phyloP scores from a whole-genome alignment of 768 basidiomycete species.

The Trametes gibbosa region DNA sequence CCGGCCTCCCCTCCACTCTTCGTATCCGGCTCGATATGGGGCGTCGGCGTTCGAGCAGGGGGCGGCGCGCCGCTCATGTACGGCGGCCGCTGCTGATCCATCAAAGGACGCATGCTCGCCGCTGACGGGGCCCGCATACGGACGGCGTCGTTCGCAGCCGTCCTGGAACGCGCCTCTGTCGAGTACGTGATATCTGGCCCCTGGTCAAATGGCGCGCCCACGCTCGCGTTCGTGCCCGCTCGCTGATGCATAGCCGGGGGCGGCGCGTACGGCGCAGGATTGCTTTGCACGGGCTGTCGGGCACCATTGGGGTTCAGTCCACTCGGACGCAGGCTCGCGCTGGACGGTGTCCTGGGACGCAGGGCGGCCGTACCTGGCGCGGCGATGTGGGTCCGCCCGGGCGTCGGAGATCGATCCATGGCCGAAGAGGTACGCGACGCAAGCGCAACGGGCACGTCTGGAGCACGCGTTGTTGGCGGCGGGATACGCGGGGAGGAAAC shows the following conservation, averaged over 20 bases:
- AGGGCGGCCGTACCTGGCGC: slow-evolving; percentile 2
- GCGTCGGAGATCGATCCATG: slow-evolving; percentile 16
- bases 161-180: slow-evolving; percentile 10
- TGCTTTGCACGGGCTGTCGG: slow-evolving; percentile 17
- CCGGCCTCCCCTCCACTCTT: slow-evolving; percentile 73
- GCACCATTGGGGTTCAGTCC: not conserved
- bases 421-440: slow-evolving; percentile 18
- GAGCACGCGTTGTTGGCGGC: too few species aligned
- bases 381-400: slow-evolving; percentile 10
- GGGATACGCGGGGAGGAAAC: slow-evolving; percentile 8
- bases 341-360: slow-evolving; percentile 16
- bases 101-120: slow-evolving; percentile 21
- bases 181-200: slow-evolving; percentile 21
- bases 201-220: slow-evolving; percentile 5
- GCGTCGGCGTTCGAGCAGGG: slow-evolving; percentile 1
- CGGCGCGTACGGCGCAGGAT: slow-evolving; percentile 7
- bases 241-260: slow-evolving; percentile 4
- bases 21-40: slow-evolving; percentile 50
- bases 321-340: slow-evolving; percentile 14
- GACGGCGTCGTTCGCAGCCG: slow-evolving; percentile 5
- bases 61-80: slow-evolving; percentile 10
- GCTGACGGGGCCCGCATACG: slow-evolving; percentile 25
- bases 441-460: slow-evolving; percentile 6
- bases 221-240: slow-evolving; percentile 15
- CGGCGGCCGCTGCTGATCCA: slow-evolving; percentile 20